phyloP scores from a whole-genome alignment of 106 monocot genomes.

The Posidonia australis region DNA sequence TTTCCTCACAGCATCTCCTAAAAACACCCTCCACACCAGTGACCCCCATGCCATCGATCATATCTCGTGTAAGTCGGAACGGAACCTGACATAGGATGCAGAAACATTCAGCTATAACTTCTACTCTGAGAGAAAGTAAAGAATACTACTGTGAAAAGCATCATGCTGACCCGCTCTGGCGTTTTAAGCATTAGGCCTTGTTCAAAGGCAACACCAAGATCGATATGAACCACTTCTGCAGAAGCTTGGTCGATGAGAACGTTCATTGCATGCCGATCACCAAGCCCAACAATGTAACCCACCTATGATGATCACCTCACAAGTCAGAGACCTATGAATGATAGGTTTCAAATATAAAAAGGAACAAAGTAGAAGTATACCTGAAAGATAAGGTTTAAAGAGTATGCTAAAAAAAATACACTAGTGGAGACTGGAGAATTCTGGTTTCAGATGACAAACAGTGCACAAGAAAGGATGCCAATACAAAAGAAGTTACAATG shows the following conservation, averaged over 20 bases:
- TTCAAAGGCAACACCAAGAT: slow-evolving; percentile 98
- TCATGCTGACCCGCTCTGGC: slow-evolving; percentile 72
- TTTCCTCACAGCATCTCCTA: slow-evolving; percentile 93
- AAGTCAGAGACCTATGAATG: too few relatives aligned
- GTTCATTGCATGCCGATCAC: slow-evolving; percentile 98
- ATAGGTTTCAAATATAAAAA: too few relatives aligned
- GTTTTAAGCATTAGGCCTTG: slow-evolving; percentile 99
- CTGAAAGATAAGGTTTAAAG: too few relatives aligned
- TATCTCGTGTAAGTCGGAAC: slow-evolving; percentile 86
- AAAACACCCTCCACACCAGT: slow-evolving; percentile 96
- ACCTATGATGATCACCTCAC: slow-evolving; percentile 32
- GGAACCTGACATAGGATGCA: slow-evolving; percentile 49
- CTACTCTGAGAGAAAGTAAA: neutral
- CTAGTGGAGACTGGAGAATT: too few relatives aligned
- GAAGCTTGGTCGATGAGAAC: slow-evolving; percentile 95
- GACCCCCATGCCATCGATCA: slow-evolving; percentile 93
- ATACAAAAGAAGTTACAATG: too few relatives aligned
- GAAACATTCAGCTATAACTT: neutral
- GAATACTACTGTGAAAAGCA: neutral
- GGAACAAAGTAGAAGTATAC: too few relatives aligned
- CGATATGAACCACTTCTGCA: slow-evolving; percentile 94
- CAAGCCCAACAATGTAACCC: slow-evolving; percentile 95
- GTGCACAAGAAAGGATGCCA: too few relatives aligned
- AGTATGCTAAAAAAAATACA: too few relatives aligned
- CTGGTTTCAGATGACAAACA: too few relatives aligned